phyloP scores from a whole-genome alignment of 2,329 filamentous ascomycete genomes.

The Periglandula ipomoeae region DNA sequence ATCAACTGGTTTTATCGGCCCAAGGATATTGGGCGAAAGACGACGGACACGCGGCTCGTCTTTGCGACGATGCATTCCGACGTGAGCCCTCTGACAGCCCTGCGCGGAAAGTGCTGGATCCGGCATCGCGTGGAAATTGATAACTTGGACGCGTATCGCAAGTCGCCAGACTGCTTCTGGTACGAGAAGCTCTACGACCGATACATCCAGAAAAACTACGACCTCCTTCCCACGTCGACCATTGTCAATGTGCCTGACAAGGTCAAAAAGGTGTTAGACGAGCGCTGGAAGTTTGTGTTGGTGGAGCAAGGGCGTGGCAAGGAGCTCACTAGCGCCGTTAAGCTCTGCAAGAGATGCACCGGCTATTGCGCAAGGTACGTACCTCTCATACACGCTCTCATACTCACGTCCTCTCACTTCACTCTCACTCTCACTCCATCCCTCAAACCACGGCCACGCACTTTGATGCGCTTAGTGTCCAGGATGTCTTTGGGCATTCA shows the following conservation, averaged over 20 bases:
- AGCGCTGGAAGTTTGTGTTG: constrained; percentile 93
- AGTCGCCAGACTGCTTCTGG: constrained; percentile 82
- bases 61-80: constrained; percentile 99
- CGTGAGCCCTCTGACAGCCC: constrained; percentile 80
- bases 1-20: constrained; percentile 99
- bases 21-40: constrained; percentile 88
- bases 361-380: constrained; percentile 83
- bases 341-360: constrained; percentile 87
- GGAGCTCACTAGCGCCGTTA: constrained; percentile 90
- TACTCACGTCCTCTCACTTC: background rate
- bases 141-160: constrained; percentile 76
- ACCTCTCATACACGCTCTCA: constrained; percentile 7
- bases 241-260: constrained; percentile 95
- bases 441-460: no score
- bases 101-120: constrained; percentile 90
- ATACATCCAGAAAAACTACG: constrained; percentile 97
- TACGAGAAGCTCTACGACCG: constrained; percentile 96
- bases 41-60: constrained; percentile 80
- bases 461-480: no score
- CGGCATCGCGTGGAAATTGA: constrained; percentile 79
- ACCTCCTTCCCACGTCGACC: constrained; percentile 81
- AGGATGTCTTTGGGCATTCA: no score
- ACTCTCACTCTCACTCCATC: constrained; percentile 6
- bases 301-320: constrained; percentile 91
- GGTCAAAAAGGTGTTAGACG: constrained; percentile 91